Evolutionary conservation across 2,329 filamentous ascomycete genomes (phyloP), one percentile per base, ranked within the genome.

Genomic region (Aspergillus sp.): DNA sequence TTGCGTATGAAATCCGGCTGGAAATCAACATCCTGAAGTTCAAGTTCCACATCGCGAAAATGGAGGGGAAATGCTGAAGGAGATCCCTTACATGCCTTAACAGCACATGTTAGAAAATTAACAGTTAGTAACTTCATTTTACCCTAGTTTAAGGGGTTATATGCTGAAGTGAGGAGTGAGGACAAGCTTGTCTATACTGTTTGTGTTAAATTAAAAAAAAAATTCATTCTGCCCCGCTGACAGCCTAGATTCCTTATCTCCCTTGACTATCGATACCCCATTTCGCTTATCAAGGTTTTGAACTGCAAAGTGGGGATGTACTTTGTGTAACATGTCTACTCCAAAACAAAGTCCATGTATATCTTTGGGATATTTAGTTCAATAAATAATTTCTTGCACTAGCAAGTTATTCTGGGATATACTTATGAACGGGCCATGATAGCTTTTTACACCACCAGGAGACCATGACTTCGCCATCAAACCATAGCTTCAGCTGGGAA

Each of bases 101-200:
- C 90, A 61, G 95, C 93, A 82, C 95, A 99, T 69, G 91, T 95
- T 64, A 98, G 82, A 77, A 99, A 99, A 79, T 98, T 98, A 69
- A 96, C 88, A 60, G 92, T 97, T 52, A 98, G 86, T 62, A 98
- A 82, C 77, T 98, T 98, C 95, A 99, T 99, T 6, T 54, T 62
- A n/a, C 3, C 37, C 43, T 37, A 21, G 17, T n/a, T 40, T 17
- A 9, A 35, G 11, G n/a, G 25, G 23, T 8, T 19, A 19, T 35
- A 19, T 19, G 6, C 11, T 23, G 9, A 11, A 37, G 40, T 21
- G 19, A n/a, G n/a, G 17, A 3, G 4, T n/a, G 17, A 43, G 17
- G 21, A 43, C 7, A 21, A 43, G n/a, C 40, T 9, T n/a, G 33
- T 41, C 6, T 4, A 9, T 14, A 27, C 33, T 12, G 19, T 43